Base-by-base conservation (phyloP, 805 yeast species). In the Candida awuae region DNA sequence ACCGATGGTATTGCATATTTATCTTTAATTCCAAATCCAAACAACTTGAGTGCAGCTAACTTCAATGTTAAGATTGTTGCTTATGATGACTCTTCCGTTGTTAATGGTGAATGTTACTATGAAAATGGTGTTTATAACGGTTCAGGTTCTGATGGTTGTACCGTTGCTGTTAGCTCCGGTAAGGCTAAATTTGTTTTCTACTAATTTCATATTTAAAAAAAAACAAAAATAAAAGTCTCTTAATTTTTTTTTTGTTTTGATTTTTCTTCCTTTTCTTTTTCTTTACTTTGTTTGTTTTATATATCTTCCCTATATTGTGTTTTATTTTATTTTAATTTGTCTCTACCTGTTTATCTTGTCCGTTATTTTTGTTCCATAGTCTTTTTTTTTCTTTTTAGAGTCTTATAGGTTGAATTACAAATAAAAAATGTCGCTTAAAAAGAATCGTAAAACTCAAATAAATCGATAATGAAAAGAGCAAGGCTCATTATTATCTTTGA, bases 11-110 rank as follows among this genome's bases (percentile, higher is more conserved):
- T 76, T 54, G 70, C 95, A 39, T 88, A 85, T 73, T 66, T 90
- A 54, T 85, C 96, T 7, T 69, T 90, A 65, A 85, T 87, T 66
- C 96, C 96, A 65, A 90, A 90, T 71, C 95, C 97, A 56, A 87
- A 88, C 77, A 85, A 84, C 73, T 50, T 59, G 17, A 59, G 71
- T 16, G 67, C 88, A 41, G 70, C 75, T 46, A 74, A 74, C 66
- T 73, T 56, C 56, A 71, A 62, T 46, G 76, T 74, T 41, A 69
- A 68, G 54, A 61, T 62, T 42, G 66, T 52, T 43, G 64, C 66
- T 32, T 48, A 56, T 27, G 59, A 56, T 36, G 67, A 64, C 36
- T 54, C 62, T 20, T 43, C 58, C 29, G 54, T 58, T 30, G 61
- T 67, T 26, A 56, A 49, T 42, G 73, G 73, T 43, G 56, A 58